Conservation (phyloP, 768 basidiomycete genomes). For the Psilocybe cyanescens region DNA sequence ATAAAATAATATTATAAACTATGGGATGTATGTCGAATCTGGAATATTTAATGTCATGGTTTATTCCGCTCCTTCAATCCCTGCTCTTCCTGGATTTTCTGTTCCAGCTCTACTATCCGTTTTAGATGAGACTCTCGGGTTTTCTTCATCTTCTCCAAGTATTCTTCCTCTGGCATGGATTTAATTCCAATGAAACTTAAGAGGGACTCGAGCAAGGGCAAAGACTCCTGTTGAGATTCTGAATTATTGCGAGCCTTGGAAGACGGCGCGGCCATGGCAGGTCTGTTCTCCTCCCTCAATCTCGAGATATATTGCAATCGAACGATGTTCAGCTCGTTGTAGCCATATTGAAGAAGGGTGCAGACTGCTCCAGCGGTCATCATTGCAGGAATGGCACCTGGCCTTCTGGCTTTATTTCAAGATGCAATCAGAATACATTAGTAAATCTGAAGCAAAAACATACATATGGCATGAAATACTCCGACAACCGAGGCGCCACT, state of each 20-base stretch:
- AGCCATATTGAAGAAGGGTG: constrained; percentile 64
- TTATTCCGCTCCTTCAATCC: constrained; percentile 22
- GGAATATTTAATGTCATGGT: constrained; percentile 6
- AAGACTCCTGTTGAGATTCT: constrained; percentile 6
- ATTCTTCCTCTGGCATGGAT: constrained; percentile 73
- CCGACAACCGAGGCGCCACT: constrained; percentile 76
- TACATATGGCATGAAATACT: constrained; percentile 50
- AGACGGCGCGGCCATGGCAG: constrained; percentile 11
- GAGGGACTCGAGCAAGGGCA: constrained; percentile 41
- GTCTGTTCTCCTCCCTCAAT: constrained; percentile 23
- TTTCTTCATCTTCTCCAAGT: constrained; percentile 59
- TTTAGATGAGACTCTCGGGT: constrained; percentile 57
- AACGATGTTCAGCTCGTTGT: constrained; percentile 68
- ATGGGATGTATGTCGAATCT: constrained; percentile 2
- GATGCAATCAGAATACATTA: neutral
- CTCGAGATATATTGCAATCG: constrained; percentile 62
- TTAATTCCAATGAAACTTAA: constrained; percentile 52
- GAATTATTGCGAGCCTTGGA: constrained; percentile 6
- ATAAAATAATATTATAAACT: constrained; percentile 6
- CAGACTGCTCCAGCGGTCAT: constrained; percentile 62
- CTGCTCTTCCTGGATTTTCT: constrained; percentile 38
- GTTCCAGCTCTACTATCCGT: constrained; percentile 63
- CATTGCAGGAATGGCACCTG: constrained; percentile 60
- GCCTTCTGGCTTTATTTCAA: constrained; percentile 57
- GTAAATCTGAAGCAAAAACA: neutral